Evolutionary conservation across 345 rosid species (phyloP), one percentile per base, ranked within the genome.

Genomic region (Brassica rapa): DNA sequence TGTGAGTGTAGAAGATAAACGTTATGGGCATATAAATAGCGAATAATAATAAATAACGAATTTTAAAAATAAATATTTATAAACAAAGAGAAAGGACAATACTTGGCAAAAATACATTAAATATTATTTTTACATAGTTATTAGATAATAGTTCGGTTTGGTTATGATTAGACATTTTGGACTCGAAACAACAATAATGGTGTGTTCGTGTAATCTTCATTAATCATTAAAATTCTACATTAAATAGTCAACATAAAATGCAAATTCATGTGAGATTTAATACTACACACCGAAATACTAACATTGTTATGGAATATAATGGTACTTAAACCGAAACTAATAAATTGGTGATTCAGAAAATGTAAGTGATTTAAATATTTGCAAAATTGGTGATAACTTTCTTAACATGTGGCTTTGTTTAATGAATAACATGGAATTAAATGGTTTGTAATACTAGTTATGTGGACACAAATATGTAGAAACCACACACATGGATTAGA

Each of bases 201-300:
- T 49, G 78, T 33, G 70, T 67, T 68, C 82, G 74, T 79, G 78
- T 79, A 73, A 68, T 68, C 74, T 68, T 68, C 66, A 33, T 73
- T 68, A 79, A 61, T 73, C 74, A 73, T 57, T 29, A 51, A 61
- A 49, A 10, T 78, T 66, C 43, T 46, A 32, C 16, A 66, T 43
- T 12, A 35, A 56, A 71, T 56, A 71, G 66, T 64, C 65, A 60
- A 59, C 68, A 67, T 25, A 63, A 62, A 51, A 16, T 27, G 78
- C 74, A 68, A 73, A 25, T 49, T 51, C 32, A 46, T 49, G 25
- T 67, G 12, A 72, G 62, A 39, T 55, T 16, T 1, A 68, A 55
- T 12, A 39, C 5, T 39, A 27, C n/a, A 12, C 37, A 23, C 11
- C 4, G 11, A 37, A 37, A 37, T 41, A 41, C 4, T 1, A 11